phyloP scores from a whole-genome alignment of 805 yeast genomes.

The Candida coleopterorum region DNA sequence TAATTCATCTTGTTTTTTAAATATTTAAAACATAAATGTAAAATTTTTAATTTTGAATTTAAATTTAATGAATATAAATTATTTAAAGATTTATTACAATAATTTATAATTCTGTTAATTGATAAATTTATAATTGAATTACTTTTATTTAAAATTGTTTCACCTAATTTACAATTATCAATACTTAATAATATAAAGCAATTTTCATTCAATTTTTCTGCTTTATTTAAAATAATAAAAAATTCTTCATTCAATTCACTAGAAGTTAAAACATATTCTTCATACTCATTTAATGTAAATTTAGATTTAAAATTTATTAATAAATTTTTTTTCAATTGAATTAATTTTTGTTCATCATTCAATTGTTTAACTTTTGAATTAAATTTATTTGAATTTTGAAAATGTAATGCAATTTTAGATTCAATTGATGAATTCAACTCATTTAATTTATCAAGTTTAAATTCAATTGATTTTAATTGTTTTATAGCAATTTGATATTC shows the following conservation, averaged over 20 bases:
- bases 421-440: slow-evolving; percentile 28
- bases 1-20: slow-evolving; percentile 38
- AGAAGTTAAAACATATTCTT: slow-evolving; percentile 53
- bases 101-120: slow-evolving; percentile 23
- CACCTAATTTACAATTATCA: slow-evolving; percentile 62
- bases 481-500: slow-evolving; percentile 30
- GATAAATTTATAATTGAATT: slow-evolving; percentile 44
- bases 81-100: slow-evolving; percentile 28
- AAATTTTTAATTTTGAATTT: slow-evolving; percentile 18
- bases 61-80: slow-evolving; percentile 27
- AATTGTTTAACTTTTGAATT: slow-evolving; percentile 21
- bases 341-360: slow-evolving; percentile 24
- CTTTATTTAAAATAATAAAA: slow-evolving; percentile 55
- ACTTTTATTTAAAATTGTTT: slow-evolving; percentile 57
- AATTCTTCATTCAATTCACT: slow-evolving; percentile 49
- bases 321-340: slow-evolving; percentile 47
- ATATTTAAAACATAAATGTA: slow-evolving; percentile 29
- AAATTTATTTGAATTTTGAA: slow-evolving; percentile 18
- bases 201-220: slow-evolving; percentile 58
- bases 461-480: slow-evolving; percentile 20
- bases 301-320: slow-evolving; percentile 51
- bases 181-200: slow-evolving; percentile 68
- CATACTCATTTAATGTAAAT: slow-evolving; percentile 68
- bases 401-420: slow-evolving; percentile 32
- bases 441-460: slow-evolving; percentile 17